Conservation (phyloP, 805 yeast species). For the Candida awuae region DNA sequence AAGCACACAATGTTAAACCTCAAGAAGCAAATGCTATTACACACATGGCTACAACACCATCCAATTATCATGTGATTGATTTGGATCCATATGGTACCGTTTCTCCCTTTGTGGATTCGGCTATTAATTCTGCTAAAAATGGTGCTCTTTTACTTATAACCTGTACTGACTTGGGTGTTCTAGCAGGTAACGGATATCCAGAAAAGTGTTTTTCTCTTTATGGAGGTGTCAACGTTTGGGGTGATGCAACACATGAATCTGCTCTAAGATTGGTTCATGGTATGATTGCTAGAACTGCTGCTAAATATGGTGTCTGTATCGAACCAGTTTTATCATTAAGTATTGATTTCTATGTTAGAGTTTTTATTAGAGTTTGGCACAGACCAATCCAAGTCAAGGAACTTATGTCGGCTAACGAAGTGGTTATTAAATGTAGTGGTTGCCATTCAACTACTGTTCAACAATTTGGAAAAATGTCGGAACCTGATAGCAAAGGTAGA, state of each 20-base stretch:
- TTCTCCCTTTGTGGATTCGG: slow-evolving; percentile 89
- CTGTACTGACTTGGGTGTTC: slow-evolving; percentile 91
- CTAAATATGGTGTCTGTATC: slow-evolving; percentile 76
- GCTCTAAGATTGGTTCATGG: slow-evolving; percentile 80
- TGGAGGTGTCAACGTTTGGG: slow-evolving; percentile 85
- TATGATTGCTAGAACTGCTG: slow-evolving; percentile 74
- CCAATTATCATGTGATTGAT: slow-evolving; percentile 76
- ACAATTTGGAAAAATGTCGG: slow-evolving; percentile 57
- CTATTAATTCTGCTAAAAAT: slow-evolving; percentile 73
- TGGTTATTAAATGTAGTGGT: slow-evolving; percentile 77
- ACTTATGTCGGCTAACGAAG: slow-evolving; percentile 67
- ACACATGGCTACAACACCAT: slow-evolving; percentile 52
- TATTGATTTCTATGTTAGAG: slow-evolving; percentile 87
- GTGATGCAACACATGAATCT: slow-evolving; percentile 86
- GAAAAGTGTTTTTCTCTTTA: slow-evolving; percentile 93
- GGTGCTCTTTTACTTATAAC: slow-evolving; percentile 85
- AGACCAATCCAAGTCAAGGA: slow-evolving; percentile 79
- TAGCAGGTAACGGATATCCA: slow-evolving; percentile 94
- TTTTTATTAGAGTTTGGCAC: slow-evolving; percentile 69
- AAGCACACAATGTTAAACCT: slow-evolving; percentile 50
- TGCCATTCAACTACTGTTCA: slow-evolving; percentile 72
- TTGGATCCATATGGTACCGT: slow-evolving; percentile 98
- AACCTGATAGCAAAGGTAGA: slow-evolving; percentile 26
- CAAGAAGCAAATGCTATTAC: slow-evolving; percentile 88
- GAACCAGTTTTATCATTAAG: slow-evolving; percentile 83